Evolutionary conservation across 495 filamentous ascomycete species (phyloP).

Genomic region (Endocarpon pusillum): DNA sequence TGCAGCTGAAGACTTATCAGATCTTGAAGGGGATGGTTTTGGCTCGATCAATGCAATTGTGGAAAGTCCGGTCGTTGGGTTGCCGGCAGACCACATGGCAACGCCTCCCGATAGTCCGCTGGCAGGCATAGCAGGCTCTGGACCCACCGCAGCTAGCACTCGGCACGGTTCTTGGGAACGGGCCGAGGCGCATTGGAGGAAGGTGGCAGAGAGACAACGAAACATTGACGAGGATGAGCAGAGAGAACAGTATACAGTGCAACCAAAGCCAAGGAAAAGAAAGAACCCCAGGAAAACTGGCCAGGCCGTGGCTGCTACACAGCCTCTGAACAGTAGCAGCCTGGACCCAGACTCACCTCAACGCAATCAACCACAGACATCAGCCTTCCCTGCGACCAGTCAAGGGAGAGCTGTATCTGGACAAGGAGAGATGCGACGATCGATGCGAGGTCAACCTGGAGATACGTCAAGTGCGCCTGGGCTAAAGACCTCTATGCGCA

Average conservation of each 20-base stretch:
- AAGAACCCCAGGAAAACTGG: no score
- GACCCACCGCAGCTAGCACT: neutral
- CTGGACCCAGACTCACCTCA: no score
- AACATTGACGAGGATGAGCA: slow-evolving; percentile 6
- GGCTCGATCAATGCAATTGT: slow-evolving; percentile 73
- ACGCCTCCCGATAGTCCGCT: neutral
- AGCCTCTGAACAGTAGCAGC: no score
- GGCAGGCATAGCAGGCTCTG: slow-evolving; percentile 1
- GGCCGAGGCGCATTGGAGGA: slow-evolving; percentile 2
- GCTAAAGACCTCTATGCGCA: no score
- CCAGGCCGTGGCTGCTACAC: no score
- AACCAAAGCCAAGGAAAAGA: slow-evolving; percentile 3
- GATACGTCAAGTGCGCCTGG: no score
- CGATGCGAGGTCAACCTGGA: no score
- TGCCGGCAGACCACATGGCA: neutral
- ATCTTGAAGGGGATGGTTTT: slow-evolving; percentile 56
- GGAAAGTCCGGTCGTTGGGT: slow-evolving; percentile 31
- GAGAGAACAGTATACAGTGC: slow-evolving; percentile 1
- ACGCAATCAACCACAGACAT: no score
- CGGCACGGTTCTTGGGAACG: neutral
- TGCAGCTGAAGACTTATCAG: slow-evolving; percentile 60
- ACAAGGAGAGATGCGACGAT: no score
- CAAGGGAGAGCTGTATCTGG: no score
- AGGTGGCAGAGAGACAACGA: slow-evolving; percentile 5
- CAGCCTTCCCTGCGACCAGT: no score